Conservation (phyloP, 768 basidiomycete species). For the Sarcodon aspratus region DNA sequence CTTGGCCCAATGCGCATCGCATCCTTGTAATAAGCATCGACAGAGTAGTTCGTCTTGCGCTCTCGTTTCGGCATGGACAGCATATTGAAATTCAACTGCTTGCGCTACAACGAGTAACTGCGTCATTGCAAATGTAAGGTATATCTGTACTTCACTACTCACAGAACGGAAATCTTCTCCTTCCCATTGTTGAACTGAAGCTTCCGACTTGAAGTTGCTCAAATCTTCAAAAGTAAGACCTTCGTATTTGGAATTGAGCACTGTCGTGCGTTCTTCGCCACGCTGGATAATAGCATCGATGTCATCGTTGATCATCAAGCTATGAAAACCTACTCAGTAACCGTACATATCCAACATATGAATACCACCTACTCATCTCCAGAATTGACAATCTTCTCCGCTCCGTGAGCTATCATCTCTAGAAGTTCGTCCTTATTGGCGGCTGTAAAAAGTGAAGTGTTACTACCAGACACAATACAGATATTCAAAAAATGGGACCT, state of each 20-base stretch:
- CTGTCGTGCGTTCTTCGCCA: slow-evolving; percentile 83
- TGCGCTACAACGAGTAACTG: slow-evolving; percentile 30
- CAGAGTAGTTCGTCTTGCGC: slow-evolving; percentile 88
- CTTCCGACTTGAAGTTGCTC: slow-evolving; percentile 94
- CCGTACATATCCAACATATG: background rate
- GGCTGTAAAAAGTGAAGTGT: slow-evolving; percentile 28
- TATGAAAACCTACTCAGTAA: slow-evolving; percentile 16
- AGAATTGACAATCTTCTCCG: slow-evolving; percentile 90
- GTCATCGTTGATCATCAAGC: slow-evolving; percentile 72
- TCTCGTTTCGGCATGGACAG: slow-evolving; percentile 88
- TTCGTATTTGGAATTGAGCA: slow-evolving; percentile 88
- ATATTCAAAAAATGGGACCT: slow-evolving; percentile 27
- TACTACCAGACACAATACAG: background rate
- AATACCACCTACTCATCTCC: slow-evolving; percentile 46
- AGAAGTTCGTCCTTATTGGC: slow-evolving; percentile 92
- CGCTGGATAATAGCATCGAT: slow-evolving; percentile 89
- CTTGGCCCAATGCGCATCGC: slow-evolving; percentile 70
- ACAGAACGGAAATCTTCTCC: slow-evolving; percentile 85
- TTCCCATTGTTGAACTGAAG: slow-evolving; percentile 88
- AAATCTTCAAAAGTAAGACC: slow-evolving; percentile 88
- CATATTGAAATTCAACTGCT: slow-evolving; percentile 62
- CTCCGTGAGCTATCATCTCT: slow-evolving; percentile 98
- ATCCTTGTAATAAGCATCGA: slow-evolving; percentile 94
- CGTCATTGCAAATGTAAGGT: background rate
- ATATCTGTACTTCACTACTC: slow-evolving; percentile 10